Evolutionary conservation across 2,329 filamentous ascomycete genomes (phyloP).

Genomic region (Pseudogymnoascus sp.): DNA sequence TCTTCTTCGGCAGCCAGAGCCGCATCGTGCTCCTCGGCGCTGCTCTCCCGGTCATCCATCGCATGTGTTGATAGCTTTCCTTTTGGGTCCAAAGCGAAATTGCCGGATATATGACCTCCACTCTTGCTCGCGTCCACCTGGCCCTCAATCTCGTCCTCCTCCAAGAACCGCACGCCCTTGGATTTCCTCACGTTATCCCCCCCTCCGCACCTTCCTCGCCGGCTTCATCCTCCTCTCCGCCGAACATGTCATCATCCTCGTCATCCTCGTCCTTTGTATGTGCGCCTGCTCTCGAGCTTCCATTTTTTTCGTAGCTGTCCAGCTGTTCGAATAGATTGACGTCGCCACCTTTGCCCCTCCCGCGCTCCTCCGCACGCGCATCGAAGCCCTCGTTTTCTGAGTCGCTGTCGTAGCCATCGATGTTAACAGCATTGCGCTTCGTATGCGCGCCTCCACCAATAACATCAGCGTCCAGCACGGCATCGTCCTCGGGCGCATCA

Average conservation of each 20-base stretch:
- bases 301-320: slow-evolving; percentile 46
- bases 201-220: slow-evolving; percentile 37
- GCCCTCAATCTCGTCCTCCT: slow-evolving; percentile 64
- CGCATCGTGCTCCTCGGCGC: slow-evolving; percentile 62
- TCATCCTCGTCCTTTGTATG: slow-evolving; percentile 42
- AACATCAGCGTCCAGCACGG: slow-evolving; percentile 82
- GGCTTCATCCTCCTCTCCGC: slow-evolving; percentile 48
- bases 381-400: slow-evolving; percentile 88
- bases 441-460: slow-evolving; percentile 71
- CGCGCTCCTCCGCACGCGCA: slow-evolving; percentile 58
- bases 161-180: slow-evolving; percentile 56
- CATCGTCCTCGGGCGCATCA: slow-evolving; percentile 69
- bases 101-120: slow-evolving; percentile 58
- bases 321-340: slow-evolving; percentile 46
- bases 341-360: slow-evolving; percentile 38
- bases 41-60: slow-evolving; percentile 38
- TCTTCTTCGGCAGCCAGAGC: slow-evolving; percentile 70
- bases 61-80: slow-evolving; percentile 34
- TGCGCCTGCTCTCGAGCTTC: slow-evolving; percentile 24
- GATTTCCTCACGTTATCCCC: slow-evolving; percentile 46
- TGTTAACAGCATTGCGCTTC: slow-evolving; percentile 89
- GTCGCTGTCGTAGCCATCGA: slow-evolving; percentile 95
- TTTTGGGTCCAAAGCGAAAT: slow-evolving; percentile 55
- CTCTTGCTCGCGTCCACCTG: slow-evolving; percentile 68
- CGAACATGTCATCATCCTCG: slow-evolving; percentile 82